These are phyloP conservation scores for Kwoniella shandongensis DNA, from an alignment of 768 basidiomycete species.

Conservation along the genomic window DNA sequence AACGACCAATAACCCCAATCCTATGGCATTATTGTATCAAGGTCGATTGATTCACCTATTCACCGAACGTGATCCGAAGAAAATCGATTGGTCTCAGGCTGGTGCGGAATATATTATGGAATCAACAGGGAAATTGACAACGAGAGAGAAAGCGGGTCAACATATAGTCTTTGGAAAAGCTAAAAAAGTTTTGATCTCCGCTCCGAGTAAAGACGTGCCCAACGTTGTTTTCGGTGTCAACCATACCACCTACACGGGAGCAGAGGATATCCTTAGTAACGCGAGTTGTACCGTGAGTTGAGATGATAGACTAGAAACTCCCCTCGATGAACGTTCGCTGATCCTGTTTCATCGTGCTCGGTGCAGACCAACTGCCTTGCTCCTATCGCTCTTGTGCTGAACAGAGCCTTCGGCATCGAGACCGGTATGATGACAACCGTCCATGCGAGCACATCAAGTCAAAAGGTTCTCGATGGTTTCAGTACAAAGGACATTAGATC, in stretches of 20 bases:
- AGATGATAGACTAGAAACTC: too few species aligned
- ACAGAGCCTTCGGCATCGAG: constrained; percentile 51
- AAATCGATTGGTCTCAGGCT: constrained; percentile 46
- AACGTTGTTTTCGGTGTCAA: constrained; percentile 54
- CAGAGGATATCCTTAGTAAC: constrained; percentile 49
- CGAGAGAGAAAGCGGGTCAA: constrained; percentile 37
- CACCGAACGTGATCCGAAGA: constrained; percentile 44
- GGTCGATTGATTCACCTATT: constrained; percentile 47
- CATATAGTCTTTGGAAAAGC: constrained; percentile 48
- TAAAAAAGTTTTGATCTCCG: constrained; percentile 53
- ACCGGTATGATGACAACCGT: constrained; percentile 54
- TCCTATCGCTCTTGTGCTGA: constrained; percentile 51
- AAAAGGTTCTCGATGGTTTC: constrained; percentile 54
- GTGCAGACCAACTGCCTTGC: constrained; percentile 54
- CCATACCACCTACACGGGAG: constrained; percentile 33
- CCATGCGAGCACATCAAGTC: constrained; percentile 52
- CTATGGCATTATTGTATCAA: constrained; percentile 32
- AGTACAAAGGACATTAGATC: constrained; percentile 45
- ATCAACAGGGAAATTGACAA: constrained; percentile 51
- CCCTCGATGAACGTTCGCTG: too few species aligned
- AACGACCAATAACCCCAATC: constrained; percentile 34
- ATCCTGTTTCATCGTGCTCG: too few species aligned
- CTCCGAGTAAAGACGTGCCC: constrained; percentile 46
- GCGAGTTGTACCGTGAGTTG: constrained; percentile 51
- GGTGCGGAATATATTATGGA: constrained; percentile 53